These are phyloP conservation scores for Chaetomidium leptoderma DNA, from an alignment of 495 filamentous ascomycete genomes.

Conservation along the genomic window DNA sequence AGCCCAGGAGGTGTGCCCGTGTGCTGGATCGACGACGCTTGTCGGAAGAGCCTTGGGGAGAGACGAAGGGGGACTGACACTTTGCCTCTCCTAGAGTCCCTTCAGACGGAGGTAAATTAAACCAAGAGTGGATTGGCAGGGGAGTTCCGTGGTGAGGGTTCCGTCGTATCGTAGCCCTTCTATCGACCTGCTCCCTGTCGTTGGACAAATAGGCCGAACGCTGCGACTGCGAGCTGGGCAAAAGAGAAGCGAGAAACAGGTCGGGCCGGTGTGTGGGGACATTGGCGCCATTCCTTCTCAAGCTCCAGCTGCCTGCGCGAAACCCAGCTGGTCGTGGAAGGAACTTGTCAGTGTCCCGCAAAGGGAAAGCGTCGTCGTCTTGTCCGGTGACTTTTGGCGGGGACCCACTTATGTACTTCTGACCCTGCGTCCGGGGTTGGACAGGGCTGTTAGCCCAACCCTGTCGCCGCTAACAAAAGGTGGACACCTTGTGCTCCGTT, in stretches of 20 bases:
- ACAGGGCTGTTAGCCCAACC: background rate
- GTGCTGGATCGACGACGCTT: too few species aligned
- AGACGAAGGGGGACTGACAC: too few species aligned
- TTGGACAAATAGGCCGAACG: background rate
- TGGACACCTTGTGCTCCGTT: conserved; percentile 3
- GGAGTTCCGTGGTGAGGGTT: background rate
- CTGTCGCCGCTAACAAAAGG: conserved; percentile 11
- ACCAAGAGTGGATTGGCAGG: conserved; percentile 5
- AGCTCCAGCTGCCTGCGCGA: too few species aligned
- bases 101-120: too few species aligned
- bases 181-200: background rate
- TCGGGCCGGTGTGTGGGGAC: background rate
- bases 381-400: background rate
- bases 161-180: background rate
- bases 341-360: background rate
- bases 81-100: too few species aligned
- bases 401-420: conserved; percentile 2
- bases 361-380: background rate
- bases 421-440: background rate
- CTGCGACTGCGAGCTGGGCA: background rate
- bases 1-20: too few species aligned
- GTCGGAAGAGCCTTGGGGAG: too few species aligned
- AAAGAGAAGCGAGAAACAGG: background rate
- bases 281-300: too few species aligned
- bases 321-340: background rate